A percentile compares a stretch with the other conserved stretches of the same genome.
Evolutionary conservation across 2,329 filamentous ascomycete species (phyloP).

Genomic region (Epichloe bromicola): DNA sequence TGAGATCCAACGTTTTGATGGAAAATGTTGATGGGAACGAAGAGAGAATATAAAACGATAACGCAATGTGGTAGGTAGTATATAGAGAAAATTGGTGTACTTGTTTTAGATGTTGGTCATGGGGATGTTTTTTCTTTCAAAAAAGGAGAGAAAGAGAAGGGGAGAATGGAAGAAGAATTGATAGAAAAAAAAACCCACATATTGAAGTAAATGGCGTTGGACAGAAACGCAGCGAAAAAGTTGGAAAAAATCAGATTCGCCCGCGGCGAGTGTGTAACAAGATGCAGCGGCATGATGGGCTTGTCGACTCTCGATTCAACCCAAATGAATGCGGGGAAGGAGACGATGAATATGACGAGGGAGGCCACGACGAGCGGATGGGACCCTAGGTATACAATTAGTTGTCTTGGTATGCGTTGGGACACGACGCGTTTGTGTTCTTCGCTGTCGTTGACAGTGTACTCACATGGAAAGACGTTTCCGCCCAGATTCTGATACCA

Average conservation of each 20-base stretch:
- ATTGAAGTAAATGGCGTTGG: conserved; percentile 47
- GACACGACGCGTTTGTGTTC: background rate
- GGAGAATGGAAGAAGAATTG: background rate
- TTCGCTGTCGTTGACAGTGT: background rate
- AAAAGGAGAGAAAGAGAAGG: background rate
- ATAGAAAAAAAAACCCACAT: conserved; percentile 26
- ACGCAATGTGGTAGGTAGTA: no score
- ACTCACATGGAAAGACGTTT: conserved; percentile 46
- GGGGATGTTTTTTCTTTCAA: background rate
- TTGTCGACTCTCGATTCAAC: conserved; percentile 35
- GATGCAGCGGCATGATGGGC: conserved; percentile 47
- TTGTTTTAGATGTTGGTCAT: no score
- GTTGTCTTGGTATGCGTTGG: background rate
- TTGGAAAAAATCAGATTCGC: conserved; percentile 46
- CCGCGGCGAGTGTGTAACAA: conserved; percentile 37
- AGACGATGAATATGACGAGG: conserved; percentile 32
- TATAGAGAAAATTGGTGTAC: no score
- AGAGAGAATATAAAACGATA: no score
- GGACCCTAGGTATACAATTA: conserved; percentile 27
- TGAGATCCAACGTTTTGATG: no score
- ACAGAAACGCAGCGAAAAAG: conserved; percentile 35
- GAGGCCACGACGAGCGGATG: conserved; percentile 44
- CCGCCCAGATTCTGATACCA: conserved; percentile 41
- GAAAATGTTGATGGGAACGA: no score
- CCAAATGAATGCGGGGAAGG: conserved; percentile 38